Percentiles rank a stretch among this genome's conserved stretches.
Evolutionary conservation across 2,329 filamentous ascomycete genomes (phyloP).

Genomic region (Colletotrichum gigasporum): DNA sequence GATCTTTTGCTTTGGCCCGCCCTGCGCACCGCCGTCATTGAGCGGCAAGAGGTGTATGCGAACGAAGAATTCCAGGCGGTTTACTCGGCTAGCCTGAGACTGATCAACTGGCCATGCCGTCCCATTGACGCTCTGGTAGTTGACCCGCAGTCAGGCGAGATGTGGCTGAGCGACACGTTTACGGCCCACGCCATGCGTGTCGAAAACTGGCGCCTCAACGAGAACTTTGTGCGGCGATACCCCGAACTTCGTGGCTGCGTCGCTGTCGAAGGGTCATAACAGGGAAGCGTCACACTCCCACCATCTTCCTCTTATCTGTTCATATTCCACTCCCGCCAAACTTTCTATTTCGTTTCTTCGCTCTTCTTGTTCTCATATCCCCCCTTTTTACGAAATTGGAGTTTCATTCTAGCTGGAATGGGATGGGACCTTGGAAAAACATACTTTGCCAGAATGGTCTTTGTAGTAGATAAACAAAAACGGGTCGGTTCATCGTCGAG

Average conservation of each 20-base stretch:
- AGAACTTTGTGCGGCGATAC: conserved; percentile 39
- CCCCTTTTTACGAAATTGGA: neutral
- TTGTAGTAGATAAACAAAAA: conserved; percentile 26
- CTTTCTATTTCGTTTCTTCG: conserved; percentile 16
- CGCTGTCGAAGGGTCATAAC: conserved; percentile 18
- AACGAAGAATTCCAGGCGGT: conserved; percentile 47
- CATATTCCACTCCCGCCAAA: neutral
- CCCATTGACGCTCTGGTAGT: conserved; percentile 36
- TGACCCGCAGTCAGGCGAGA: conserved; percentile 38
- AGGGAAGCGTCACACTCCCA: neutral
- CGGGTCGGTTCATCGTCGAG: conserved; percentile 12
- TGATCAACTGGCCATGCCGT: conserved; percentile 45
- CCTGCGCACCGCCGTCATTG: conserved; percentile 45
- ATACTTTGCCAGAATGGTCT: conserved; percentile 14
- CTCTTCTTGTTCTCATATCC: neutral
- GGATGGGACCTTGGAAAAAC: conserved; percentile 18
- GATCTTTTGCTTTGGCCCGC: conserved; percentile 43
- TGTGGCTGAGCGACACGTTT: conserved; percentile 39
- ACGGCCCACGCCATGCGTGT: conserved; percentile 36
- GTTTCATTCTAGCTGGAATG: conserved; percentile 28
- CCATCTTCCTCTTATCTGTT: neutral
- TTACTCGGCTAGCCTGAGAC: conserved; percentile 44
- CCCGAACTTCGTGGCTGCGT: conserved; percentile 37
- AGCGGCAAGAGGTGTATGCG: conserved; percentile 46
- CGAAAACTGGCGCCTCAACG: conserved; percentile 39